phyloP scores from a whole-genome alignment of 805 yeast species.

The Pichia nanzhaoensis region DNA sequence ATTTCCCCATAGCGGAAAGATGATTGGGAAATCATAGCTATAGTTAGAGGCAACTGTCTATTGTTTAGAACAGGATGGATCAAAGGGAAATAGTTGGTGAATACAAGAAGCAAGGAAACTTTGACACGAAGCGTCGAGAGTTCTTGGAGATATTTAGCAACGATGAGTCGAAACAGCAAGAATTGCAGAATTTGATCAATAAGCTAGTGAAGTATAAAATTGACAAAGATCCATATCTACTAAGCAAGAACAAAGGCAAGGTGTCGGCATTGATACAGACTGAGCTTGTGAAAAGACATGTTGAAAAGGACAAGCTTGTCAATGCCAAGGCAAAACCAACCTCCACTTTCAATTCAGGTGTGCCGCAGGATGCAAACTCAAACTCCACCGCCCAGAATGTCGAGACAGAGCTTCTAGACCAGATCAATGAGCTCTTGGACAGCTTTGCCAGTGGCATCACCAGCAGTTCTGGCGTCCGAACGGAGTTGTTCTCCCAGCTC shows the following conservation, averaged over 20 bases:
- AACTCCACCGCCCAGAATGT: no score
- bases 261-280: conserved; percentile 49
- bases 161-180: conserved; percentile 5
- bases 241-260: conserved; percentile 42
- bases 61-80: not conserved
- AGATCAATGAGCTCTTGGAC: conserved; percentile 2
- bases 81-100: conserved; percentile 35
- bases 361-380: no score
- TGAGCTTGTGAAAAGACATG: conserved; percentile 32
- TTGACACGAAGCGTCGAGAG: conserved; percentile 39
- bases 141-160: conserved; percentile 37
- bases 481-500: not conserved
- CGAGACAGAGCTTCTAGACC: conserved; percentile 6
- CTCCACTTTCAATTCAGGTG: no score
- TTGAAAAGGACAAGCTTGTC: conserved; percentile 1
- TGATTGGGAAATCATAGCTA: no score
- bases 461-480: not conserved
- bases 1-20: no score
- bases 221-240: conserved; percentile 40
- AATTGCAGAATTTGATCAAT: conserved; percentile 34
- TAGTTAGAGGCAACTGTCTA: no score
- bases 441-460: not conserved
- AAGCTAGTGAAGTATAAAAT: conserved; percentile 41
- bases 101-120: conserved; percentile 44
- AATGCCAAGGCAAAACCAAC: no score